Conservation (phyloP, 495 filamentous ascomycete species). For the Neurospora cerealis region DNA sequence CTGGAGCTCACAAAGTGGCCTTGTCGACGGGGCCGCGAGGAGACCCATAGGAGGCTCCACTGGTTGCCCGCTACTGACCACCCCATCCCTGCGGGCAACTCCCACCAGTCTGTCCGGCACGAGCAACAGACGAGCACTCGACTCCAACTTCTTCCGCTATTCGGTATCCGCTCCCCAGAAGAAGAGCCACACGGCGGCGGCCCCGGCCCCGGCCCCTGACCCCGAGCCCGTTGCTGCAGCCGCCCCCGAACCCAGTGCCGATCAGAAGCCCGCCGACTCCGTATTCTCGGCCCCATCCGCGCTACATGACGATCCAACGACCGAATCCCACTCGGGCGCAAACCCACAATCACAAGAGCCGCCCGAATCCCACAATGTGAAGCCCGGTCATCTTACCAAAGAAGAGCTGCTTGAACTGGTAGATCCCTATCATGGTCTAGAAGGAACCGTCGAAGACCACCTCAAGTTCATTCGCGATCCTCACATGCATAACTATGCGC, state of each 20-base stretch:
- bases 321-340: not conserved
- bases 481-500: conserved; percentile 37
- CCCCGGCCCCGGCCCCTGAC: not conserved
- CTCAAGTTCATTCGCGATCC: conserved; percentile 34
- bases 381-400: conserved; percentile 11
- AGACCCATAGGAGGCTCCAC: not conserved
- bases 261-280: not conserved
- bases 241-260: not conserved
- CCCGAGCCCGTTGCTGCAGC: not conserved
- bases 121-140: not conserved
- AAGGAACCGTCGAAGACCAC: conserved; percentile 35
- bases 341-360: not conserved
- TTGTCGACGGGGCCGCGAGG: not conserved
- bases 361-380: not conserved
- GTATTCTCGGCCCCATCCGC: not conserved
- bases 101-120: not conserved
- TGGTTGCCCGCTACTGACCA: conserved; percentile 5
- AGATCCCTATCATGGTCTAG: conserved; percentile 33
- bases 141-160: conserved; percentile 10
- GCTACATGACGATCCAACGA: not conserved
- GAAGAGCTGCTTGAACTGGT: conserved; percentile 39
- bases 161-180: conserved; percentile 3
- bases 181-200: conserved; percentile 11
- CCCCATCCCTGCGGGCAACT: conserved; percentile 3
- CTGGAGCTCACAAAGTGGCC: not conserved